Evolutionary conservation across 192 early-diverging fungal species (phyloP), one percentile per base, ranked within the genome.

Genomic region (Diversispora epigaea): DNA sequence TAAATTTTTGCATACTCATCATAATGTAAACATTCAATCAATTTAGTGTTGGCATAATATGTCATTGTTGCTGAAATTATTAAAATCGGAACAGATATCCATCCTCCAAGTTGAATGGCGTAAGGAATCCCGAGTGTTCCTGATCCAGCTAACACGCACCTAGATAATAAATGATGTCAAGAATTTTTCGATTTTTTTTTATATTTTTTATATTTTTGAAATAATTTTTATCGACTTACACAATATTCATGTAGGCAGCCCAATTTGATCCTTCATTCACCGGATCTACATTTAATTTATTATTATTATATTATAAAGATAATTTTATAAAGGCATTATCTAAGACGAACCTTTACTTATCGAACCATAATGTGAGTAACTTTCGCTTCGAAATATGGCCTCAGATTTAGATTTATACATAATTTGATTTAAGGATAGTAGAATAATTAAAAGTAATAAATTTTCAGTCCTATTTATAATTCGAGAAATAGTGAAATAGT

Each of bases 41-140:
- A 84, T 17, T 94, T 80, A 41, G 84, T 86, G 39, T 91, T 93
- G 4, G 88, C 87, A 80, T 94, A 96, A 43, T 84, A 69, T 40
- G 89, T 89, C 75, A 93, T 91, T 10, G 86, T 78, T 61, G 88
- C 89, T 0, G 91, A 86, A 41, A 94, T 77, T 22, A 89, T 72
- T 19, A 96, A 82, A 65, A 93, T 85, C 11, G 87, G 72, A 3
- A 91, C 61, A 19, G 90, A 91, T 19, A 89, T 79, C 94, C 94
- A 96, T 4, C 94, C 94, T 71, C 89, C 87, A 50, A 90, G 88
- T 67, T 80, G 84, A 17, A 90, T 67, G 19, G 84, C 80, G 69
- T 83, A 89, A 7, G 89, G 86, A 9, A 90, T 78, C 56, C 88
- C 86, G 3, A 90, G 73, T 25, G 86, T 81, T 39, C 89, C 89